A percentile compares a stretch with the other conserved stretches of the same genome.
Conservation (phyloP, 2,329 filamentous ascomycete species). For the Bipolaris cookei region DNA sequence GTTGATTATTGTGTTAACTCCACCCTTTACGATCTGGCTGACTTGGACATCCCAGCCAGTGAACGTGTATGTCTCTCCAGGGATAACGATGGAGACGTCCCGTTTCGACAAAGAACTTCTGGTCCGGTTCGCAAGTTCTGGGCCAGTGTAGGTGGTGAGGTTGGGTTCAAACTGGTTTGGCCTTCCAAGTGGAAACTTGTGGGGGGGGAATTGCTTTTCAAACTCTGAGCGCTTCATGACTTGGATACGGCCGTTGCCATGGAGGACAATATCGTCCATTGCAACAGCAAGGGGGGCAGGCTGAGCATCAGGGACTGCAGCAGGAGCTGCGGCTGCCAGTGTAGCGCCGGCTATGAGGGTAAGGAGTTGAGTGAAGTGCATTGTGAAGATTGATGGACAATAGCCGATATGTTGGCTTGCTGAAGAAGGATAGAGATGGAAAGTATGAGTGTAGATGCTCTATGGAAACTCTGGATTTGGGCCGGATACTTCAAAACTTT, state of each 20-base stretch:
- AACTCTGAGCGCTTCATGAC: slow-evolving; percentile 35
- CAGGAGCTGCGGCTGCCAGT: slow-evolving; percentile 25
- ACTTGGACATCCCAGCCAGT: slow-evolving; percentile 52
- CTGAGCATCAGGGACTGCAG: slow-evolving; percentile 2
- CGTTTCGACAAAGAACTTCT: slow-evolving; percentile 23
- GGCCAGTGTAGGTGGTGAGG: slow-evolving; percentile 16
- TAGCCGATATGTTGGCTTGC: slow-evolving; percentile 4
- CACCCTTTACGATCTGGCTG: slow-evolving; percentile 45
- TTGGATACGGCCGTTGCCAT: slow-evolving; percentile 30
- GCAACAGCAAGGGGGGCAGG: slow-evolving; percentile 17
- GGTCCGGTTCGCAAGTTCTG: slow-evolving; percentile 7
- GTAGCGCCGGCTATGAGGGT: slow-evolving; percentile 23
- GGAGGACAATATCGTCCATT: slow-evolving; percentile 36
- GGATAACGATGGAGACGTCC: slow-evolving; percentile 22
- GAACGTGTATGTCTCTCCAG: slow-evolving; percentile 37
- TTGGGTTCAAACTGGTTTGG: slow-evolving; percentile 25
- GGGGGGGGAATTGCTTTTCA: slow-evolving; percentile 21
- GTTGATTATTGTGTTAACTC: slow-evolving; percentile 22
- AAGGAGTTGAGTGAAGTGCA: slow-evolving; percentile 28
- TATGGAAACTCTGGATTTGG: background rate
- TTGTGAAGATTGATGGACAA: slow-evolving; percentile 4
- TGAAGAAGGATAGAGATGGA: background rate
- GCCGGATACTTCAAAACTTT: slow-evolving; percentile 1
- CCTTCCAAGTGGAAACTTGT: slow-evolving; percentile 18
- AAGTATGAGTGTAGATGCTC: slow-evolving; percentile 1